Evolutionary conservation across 805 yeast genomes (phyloP).

Genomic region (Metschnikowia santaceciliae): DNA sequence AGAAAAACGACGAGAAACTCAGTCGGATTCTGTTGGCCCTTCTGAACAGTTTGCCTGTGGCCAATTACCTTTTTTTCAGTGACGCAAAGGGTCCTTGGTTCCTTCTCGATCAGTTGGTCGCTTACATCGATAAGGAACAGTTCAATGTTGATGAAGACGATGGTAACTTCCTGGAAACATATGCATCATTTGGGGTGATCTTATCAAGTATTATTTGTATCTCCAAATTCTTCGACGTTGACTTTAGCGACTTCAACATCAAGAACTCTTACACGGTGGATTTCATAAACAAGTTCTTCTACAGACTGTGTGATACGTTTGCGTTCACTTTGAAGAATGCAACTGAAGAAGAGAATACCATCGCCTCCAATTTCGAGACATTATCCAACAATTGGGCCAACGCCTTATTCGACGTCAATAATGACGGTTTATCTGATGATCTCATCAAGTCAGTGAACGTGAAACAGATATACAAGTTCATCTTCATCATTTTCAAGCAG

Average conservation of each 20-base stretch:
- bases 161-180: constrained; percentile 59
- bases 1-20: constrained; percentile 23
- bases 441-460: constrained; percentile 63
- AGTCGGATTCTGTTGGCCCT: constrained; percentile 21
- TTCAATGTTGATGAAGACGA: constrained; percentile 47
- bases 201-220: constrained; percentile 33
- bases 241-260: constrained; percentile 21
- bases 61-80: constrained; percentile 15
- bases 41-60: constrained; percentile 12
- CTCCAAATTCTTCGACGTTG: constrained; percentile 23
- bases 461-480: constrained; percentile 61
- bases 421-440: constrained; percentile 80
- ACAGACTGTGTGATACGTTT: constrained; percentile 28
- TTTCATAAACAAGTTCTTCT: constrained; percentile 32
- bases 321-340: constrained; percentile 18
- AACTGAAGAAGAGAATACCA: constrained; percentile 28
- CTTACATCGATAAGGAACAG: constrained; percentile 16
- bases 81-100: constrained; percentile 15
- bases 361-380: constrained; percentile 30
- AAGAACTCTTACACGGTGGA: constrained; percentile 30
- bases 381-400: constrained; percentile 66
- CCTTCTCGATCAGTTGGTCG: constrained; percentile 22
- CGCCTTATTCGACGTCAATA: constrained; percentile 64
- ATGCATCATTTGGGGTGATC: constrained; percentile 64
- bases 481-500: constrained; percentile 74